phyloP scores from a whole-genome alignment of 495 filamentous ascomycete species.

The Antarctomyces pellizariae region DNA sequence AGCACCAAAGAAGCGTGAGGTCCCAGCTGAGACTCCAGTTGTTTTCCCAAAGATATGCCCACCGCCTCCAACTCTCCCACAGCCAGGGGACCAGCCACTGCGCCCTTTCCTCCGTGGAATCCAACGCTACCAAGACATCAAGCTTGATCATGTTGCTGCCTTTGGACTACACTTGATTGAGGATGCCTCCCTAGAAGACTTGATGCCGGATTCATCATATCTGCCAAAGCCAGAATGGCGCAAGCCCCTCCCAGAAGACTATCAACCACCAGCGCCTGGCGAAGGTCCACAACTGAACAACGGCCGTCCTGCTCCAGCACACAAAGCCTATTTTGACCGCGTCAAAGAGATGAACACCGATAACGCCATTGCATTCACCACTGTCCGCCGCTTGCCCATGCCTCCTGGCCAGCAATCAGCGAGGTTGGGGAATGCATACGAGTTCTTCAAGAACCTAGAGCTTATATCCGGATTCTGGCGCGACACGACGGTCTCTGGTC shows the following conservation, averaged over 20 bases:
- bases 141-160: slow-evolving; percentile 20
- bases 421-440: slow-evolving; percentile 30
- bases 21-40: slow-evolving; percentile 29
- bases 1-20: too few relatives aligned
- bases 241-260: slow-evolving; percentile 21
- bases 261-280: slow-evolving; percentile 18
- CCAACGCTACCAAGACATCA: slow-evolving; percentile 22
- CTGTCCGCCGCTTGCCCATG: slow-evolving; percentile 24
- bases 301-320: slow-evolving; percentile 23
- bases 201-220: slow-evolving; percentile 23
- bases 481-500: slow-evolving; percentile 19
- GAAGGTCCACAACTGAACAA: slow-evolving; percentile 18
- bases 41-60: slow-evolving; percentile 22
- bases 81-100: slow-evolving; percentile 12
- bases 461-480: slow-evolving; percentile 26
- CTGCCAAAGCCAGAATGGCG: slow-evolving; percentile 23
- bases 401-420: slow-evolving; percentile 21
- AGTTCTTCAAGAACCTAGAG: slow-evolving; percentile 32
- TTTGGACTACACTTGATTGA: slow-evolving; percentile 24
- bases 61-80: slow-evolving; percentile 5
- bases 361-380: slow-evolving; percentile 27
- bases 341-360: slow-evolving; percentile 23
- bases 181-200: slow-evolving; percentile 18
- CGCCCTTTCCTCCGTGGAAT: slow-evolving; percentile 21
- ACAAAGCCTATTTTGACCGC: slow-evolving; percentile 25